Evolutionary conservation across 2,329 filamentous ascomycete genomes (phyloP), one percentile per base, ranked within the genome.

Genomic region (Dothideomycetidae sp.): DNA sequence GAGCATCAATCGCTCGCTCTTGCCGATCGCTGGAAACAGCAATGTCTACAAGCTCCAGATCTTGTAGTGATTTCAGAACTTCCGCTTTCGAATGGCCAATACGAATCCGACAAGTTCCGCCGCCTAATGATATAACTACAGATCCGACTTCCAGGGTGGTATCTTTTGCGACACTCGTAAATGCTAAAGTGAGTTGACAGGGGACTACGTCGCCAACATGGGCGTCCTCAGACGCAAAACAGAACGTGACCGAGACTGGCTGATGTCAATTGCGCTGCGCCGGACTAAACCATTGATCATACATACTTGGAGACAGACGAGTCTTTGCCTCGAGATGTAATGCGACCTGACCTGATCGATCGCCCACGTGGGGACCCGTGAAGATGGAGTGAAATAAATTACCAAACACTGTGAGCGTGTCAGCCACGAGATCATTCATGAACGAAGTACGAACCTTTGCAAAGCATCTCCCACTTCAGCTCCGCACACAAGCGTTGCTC

Each of bases 391-490:
- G n/a, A 21, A 21, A 37, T 1, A 12, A 4, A 12, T 18, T 14
- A 5, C 28, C 15, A 16, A 37, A 33, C 5, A 33, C 36, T 38
- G 18, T n/a, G 4, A 4, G 3, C 3, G 18, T 10, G 33, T 36
- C 23, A 36, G 33, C n/a, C 11, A 7, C 28, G 10, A 29, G 14
- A 9, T 5, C 7, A 12, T 5, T 26, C 18, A 14, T 16, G 10
- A 10, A 5, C 12, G 14, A 29, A 13, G 29, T 4, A 37, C 42
- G 13, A 33, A 41, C 43, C 34, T n/a, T 42, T 13, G 14, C 36
- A 39, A 16, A 29, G 18, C 21, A 45, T 35, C 40, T 45, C 43
- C 43, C 43, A 45, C 16, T 35, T 31, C 19, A 37, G 18, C 29
- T 45, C 40, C 10, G 33, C 30, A 33, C 13, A 26, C 5, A 45